Conservation (phyloP, 257 asterid species). For the Anisodus acutangulus region DNA sequence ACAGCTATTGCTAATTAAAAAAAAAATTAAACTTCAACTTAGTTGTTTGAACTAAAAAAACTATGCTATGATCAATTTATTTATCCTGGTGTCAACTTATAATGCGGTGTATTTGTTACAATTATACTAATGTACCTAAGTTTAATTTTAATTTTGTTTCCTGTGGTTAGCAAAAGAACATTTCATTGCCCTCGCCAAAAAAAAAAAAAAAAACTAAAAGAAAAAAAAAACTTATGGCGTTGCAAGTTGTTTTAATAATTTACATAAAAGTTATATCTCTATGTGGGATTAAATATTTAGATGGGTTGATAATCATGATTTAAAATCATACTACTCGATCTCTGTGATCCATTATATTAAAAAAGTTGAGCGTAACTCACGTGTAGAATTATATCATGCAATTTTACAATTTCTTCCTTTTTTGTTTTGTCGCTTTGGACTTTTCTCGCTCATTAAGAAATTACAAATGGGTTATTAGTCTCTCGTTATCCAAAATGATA, state of each 20-base stretch:
- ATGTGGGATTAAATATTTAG: background rate
- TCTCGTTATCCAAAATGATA: too few species aligned
- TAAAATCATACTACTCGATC: background rate
- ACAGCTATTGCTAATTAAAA: background rate
- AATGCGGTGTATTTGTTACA: background rate
- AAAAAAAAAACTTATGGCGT: background rate
- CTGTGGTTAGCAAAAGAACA: background rate
- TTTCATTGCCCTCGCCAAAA: background rate
- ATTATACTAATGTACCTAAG: background rate
- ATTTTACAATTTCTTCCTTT: too few species aligned
- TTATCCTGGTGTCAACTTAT: background rate
- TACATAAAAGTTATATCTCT: background rate
- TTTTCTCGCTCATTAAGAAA: too few species aligned
- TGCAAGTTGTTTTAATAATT: background rate
- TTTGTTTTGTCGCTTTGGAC: too few species aligned
- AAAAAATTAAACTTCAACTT: background rate
- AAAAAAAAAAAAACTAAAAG: too few species aligned
- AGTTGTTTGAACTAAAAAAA: slow-evolving; percentile 1
- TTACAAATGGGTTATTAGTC: too few species aligned
- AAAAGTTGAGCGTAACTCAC: background rate
- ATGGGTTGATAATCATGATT: background rate
- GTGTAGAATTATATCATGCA: too few species aligned
- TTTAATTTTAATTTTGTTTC: background rate
- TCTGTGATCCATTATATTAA: background rate
- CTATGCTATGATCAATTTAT: background rate